Evolutionary conservation across 371 early-diverging fungal genomes (phyloP).

Genomic region (Mortierella sp.): DNA sequence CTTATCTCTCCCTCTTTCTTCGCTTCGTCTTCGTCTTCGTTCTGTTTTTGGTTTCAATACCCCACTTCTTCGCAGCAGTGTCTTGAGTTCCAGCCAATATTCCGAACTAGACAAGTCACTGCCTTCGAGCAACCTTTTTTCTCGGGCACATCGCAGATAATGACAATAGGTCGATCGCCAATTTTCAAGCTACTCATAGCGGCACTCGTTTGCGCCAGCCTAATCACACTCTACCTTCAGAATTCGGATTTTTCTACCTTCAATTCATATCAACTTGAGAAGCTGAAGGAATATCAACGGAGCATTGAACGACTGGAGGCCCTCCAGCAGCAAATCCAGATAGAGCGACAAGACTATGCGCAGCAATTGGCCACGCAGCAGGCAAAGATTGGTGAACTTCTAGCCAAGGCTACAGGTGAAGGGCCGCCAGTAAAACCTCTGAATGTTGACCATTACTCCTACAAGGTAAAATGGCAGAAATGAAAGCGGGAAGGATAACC

Average conservation of each 20-base stretch:
- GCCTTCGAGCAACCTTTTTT: neutral
- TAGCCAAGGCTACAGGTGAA: conserved; percentile 21
- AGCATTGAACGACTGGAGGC: neutral
- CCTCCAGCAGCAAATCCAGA: neutral
- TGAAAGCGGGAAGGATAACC: too few relatives aligned
- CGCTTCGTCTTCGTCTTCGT: too few relatives aligned
- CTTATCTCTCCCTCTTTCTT: too few relatives aligned
- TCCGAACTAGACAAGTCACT: neutral
- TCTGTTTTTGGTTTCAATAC: too few relatives aligned
- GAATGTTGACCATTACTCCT: conserved; percentile 22
- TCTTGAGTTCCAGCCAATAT: too few relatives aligned
- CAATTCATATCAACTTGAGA: neutral
- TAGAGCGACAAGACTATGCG: neutral
- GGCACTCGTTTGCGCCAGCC: neutral
- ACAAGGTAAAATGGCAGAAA: too few relatives aligned
- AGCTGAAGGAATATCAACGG: neutral
- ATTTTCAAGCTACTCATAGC: conserved; percentile 3
- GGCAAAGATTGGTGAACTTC: neutral
- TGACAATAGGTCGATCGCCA: conserved; percentile 18
- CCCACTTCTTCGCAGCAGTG: too few relatives aligned
- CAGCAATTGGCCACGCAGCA: neutral
- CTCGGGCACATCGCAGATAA: too few relatives aligned
- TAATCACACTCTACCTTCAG: neutral
- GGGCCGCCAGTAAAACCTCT: conserved; percentile 68
- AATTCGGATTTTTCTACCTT: neutral